Base-by-base conservation (phyloP, 2,329 filamentous ascomycete genomes). In the Penicillium occitanis region DNA sequence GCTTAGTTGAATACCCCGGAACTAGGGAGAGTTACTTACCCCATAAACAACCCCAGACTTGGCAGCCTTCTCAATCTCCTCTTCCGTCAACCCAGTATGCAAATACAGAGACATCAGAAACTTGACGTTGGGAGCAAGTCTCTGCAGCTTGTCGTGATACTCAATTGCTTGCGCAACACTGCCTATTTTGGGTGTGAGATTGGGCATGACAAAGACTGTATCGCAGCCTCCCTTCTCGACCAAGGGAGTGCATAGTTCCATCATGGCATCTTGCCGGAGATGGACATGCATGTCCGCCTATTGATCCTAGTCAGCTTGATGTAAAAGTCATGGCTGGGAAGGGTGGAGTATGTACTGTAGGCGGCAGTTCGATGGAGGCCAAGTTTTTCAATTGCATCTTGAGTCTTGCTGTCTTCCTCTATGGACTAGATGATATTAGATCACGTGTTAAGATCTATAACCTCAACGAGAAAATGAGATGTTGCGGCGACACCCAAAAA, bases 31-130 rank as follows among this genome's bases (percentile, higher is more conserved):
- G 37, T 13, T 35, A 28, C 17, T 82, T 70, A 93, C 86, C 10
- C 91, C 91, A 48, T 28, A 81, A 5, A 68, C 82, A 71, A 96
- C 87, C 6, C 92, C 92, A 2, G 88, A 87, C 64, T 84, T 83
- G 69, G 90, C 89, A 51, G 93, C 92, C 72, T 92, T 85, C 60
- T 85, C 84, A 71, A 97, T 91, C 11, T 87, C 86, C 25, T 88
- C 86, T 5, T 89, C 87, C 0, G 88, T 91, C 62, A 91, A 82
- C 25, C 84, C 85, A 11, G 84, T 80, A 73, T 91, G 88, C 63
- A 85, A 83, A 73, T 87, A 92, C 51, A 93, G 83, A 1, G 90
- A 90, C 90, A 93, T 92, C 67, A 93, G 84, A 73, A 87, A 92
- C 67, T 85, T 85, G 67, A 92, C 86, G 61, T 84, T 82, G 2